Base-by-base conservation (phyloP, 768 basidiomycete species). In the Tulasnella sp. region DNA sequence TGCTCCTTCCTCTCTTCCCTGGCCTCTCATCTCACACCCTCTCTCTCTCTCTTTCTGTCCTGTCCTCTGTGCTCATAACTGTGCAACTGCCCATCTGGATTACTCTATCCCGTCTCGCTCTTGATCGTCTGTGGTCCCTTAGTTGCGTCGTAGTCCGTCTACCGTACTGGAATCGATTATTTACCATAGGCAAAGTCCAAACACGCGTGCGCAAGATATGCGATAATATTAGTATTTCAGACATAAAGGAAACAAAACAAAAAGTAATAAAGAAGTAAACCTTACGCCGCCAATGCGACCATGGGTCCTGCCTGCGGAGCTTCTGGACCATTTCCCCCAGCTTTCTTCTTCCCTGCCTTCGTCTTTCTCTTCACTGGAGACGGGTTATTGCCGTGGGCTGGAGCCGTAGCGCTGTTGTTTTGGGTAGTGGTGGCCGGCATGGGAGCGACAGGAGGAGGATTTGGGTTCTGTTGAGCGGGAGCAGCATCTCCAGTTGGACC, bases 281-380 rank as follows among this genome's bases (percentile, higher is more conserved):
- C 16, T 41, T 47, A 72, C 19, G 71, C 71, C 22, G 62, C 39
- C 19, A 62, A 59, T 35, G 40, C 62, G n/a, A 72, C 71, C n/a
- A 72, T 66, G 22, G 71, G 62, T 6, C 71, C 71, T 3, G 71
- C 63, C 35, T 72, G 71, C 16, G 64, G 71, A 12, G 71, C 71
- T 22, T 63, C 71, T 64, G 36, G 36, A 29, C 22, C 62, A 19
- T 39, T 64, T 4, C 22, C 37, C 3, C 29, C 42, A 6, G 62
- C 52, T 41, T 72, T 72, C 71, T 72, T 72, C 62, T 72, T 72
- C 9, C 39, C 35, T 17, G 69, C 47, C 52, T 70, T 70, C 12
- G 29, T 70, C 44, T 70, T 70, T 4, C 47, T 26, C 37, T 70
- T 70, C 9, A 44, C 52, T 11, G 69, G 69, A 5, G 69, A 70